Evolutionary conservation across 768 basidiomycete species (phyloP).

Genomic region (Pleurotus sapidus): DNA sequence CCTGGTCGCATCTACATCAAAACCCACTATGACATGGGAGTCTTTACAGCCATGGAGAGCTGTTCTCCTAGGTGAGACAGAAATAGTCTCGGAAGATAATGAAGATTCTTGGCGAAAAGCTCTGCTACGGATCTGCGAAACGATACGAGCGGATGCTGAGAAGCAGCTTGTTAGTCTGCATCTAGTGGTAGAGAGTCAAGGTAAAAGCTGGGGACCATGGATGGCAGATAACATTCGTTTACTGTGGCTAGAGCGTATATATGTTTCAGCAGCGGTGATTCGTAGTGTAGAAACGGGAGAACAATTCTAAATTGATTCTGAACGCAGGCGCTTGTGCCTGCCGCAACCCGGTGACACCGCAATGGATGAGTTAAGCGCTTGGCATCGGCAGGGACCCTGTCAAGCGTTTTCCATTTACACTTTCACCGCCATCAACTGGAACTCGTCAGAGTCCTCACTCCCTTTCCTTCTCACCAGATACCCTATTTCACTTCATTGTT

Average conservation of each 20-base stretch:
- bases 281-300: constrained; percentile 42
- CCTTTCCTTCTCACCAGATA: constrained; percentile 7
- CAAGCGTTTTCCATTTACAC: constrained; percentile 9
- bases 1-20: constrained; percentile 26
- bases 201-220: constrained; percentile 18
- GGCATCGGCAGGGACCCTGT: constrained; percentile 3
- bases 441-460: constrained; percentile 6
- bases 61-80: constrained; percentile 43
- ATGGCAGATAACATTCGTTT: constrained; percentile 35
- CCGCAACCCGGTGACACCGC: not conserved
- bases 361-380: not conserved
- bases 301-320: constrained; percentile 39
- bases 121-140: constrained; percentile 36
- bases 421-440: constrained; percentile 7
- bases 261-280: constrained; percentile 46
- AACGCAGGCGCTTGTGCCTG: not conserved
- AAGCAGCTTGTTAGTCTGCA: constrained; percentile 10
- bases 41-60: constrained; percentile 50
- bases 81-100: constrained; percentile 44
- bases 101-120: constrained; percentile 45
- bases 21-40: constrained; percentile 21
- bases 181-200: constrained; percentile 12
- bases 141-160: constrained; percentile 30
- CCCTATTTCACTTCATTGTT: not conserved
- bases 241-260: constrained; percentile 62